Evolutionary conservation across 257 asterid genomes (phyloP).

Genomic region (Plantago major): DNA sequence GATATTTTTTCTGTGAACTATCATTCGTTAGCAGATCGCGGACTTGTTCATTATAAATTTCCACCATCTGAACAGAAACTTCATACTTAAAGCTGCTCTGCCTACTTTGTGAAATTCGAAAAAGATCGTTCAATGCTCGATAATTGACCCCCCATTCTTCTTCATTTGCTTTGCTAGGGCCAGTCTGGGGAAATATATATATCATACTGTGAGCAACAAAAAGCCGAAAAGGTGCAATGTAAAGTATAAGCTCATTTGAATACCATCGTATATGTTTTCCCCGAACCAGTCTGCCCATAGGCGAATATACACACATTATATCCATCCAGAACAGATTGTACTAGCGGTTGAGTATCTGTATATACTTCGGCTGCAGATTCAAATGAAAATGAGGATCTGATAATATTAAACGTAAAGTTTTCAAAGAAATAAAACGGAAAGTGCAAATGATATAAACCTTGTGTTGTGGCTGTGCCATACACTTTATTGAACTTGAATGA

Average conservation of each 20-base stretch:
- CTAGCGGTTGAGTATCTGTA: conserved; percentile 71
- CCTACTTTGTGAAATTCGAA: conserved; percentile 61
- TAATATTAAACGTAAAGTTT: neutral
- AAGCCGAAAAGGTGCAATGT: neutral
- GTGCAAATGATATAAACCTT: conserved; percentile 49
- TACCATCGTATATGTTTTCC: conserved; percentile 97
- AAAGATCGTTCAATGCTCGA: conserved; percentile 82
- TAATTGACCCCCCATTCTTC: conserved; percentile 95
- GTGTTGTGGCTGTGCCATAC: conserved; percentile 66
- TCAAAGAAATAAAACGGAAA: neutral
- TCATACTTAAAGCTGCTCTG: conserved; percentile 53
- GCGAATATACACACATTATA: conserved; percentile 90
- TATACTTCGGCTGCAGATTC: conserved; percentile 67
- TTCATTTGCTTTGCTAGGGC: conserved; percentile 80
- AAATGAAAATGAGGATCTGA: neutral
- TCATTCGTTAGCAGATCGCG: conserved; percentile 86
- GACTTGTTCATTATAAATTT: conserved; percentile 91
- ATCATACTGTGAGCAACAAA: conserved; percentile 21
- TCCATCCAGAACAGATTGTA: conserved; percentile 97
- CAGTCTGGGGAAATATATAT: conserved; percentile 46
- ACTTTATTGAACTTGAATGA: conserved; percentile 80
- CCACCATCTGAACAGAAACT: conserved; percentile 91
- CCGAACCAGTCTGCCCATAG: conserved; percentile 97
- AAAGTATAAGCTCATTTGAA: conserved; percentile 1
- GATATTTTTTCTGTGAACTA: conserved; percentile 72